Evolutionary conservation across 2,329 filamentous ascomycete species (phyloP).

Genomic region (Alternaria consortialis): DNA sequence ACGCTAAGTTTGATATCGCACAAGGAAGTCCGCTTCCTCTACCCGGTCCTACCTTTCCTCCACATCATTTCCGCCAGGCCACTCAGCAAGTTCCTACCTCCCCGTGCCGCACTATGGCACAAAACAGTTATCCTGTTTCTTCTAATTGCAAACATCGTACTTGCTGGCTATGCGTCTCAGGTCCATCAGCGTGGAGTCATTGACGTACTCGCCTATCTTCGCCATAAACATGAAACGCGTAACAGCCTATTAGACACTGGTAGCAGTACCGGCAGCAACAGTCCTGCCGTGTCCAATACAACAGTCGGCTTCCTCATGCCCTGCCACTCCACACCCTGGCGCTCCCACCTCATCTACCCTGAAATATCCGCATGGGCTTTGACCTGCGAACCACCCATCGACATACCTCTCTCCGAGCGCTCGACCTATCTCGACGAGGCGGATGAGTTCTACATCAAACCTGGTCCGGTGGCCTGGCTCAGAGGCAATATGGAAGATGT

Average conservation of each 20-base stretch:
- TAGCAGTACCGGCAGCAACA: conserved; percentile 40
- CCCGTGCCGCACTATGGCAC: conserved; percentile 47
- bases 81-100: conserved; percentile 70
- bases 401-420: conserved; percentile 70
- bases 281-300: conserved; percentile 41
- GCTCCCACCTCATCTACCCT: conserved; percentile 82
- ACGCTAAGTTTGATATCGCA: conserved; percentile 82
- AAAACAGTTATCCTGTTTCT: conserved; percentile 62
- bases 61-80: conserved; percentile 79
- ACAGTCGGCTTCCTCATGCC: conserved; percentile 86
- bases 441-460: conserved; percentile 83
- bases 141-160: conserved; percentile 71
- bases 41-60: conserved; percentile 86
- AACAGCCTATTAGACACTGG: conserved; percentile 48
- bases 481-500: conserved; percentile 52
- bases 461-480: conserved; percentile 56
- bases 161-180: conserved; percentile 77
- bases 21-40: conserved; percentile 97
- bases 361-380: conserved; percentile 81
- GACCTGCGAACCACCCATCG: conserved; percentile 87
- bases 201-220: conserved; percentile 76
- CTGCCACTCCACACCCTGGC: conserved; percentile 96
- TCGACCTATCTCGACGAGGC: conserved; percentile 84
- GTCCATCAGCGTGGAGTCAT: conserved; percentile 82
- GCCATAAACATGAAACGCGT: conserved; percentile 72